Evolutionary conservation across 345 rosid species (phyloP).

Genomic region (Aegle marmelos): DNA sequence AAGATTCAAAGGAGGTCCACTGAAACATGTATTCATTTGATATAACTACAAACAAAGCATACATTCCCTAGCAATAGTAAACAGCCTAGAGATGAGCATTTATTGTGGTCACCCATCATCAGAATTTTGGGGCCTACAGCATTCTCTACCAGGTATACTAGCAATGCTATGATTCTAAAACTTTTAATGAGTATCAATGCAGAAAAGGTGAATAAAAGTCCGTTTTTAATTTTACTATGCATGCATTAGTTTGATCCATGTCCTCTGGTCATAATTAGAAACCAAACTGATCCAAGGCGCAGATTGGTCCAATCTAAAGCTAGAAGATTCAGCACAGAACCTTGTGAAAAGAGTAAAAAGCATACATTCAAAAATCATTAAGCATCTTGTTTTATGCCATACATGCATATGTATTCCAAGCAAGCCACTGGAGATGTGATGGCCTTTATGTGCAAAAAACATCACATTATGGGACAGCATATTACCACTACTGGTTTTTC

Average conservation of each 20-base stretch:
- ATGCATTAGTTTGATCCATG: background rate
- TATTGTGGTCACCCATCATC: background rate
- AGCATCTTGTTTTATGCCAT: background rate
- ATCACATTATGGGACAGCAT: background rate
- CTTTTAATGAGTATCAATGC: background rate
- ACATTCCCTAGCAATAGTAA: background rate
- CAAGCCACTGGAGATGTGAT: background rate
- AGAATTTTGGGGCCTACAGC: background rate
- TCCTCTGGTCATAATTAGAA: background rate
- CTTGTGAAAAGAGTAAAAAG: background rate
- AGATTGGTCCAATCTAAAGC: background rate
- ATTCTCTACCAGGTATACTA: background rate
- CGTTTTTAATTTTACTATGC: background rate
- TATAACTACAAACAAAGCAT: background rate
- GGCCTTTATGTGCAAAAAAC: background rate
- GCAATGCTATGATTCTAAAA: background rate
- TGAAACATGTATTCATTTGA: slow-evolving; percentile 5
- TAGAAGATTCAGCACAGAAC: background rate
- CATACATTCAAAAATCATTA: background rate
- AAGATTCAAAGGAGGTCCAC: background rate
- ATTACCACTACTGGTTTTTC: background rate
- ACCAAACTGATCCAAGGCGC: background rate
- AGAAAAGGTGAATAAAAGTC: background rate
- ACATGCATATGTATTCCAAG: background rate
- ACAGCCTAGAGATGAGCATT: background rate